Percentiles rank a stretch among this genome's conserved stretches.
Conservation (phyloP, 2,329 filamentous ascomycete genomes). For the Cadophora gregata region DNA sequence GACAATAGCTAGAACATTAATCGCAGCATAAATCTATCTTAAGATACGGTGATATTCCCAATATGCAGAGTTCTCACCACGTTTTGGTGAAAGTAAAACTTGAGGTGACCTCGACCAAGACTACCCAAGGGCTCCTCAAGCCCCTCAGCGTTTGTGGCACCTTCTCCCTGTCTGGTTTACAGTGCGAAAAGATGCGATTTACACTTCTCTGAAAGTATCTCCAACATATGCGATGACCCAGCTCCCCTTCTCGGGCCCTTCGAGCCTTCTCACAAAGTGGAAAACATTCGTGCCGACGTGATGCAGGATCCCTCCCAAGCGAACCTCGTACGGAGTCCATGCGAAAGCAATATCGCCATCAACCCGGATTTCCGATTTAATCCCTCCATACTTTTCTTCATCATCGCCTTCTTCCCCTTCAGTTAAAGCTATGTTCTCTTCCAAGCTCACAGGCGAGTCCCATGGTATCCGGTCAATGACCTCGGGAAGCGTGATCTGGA, state of each 20-base stretch:
- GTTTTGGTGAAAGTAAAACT: no score
- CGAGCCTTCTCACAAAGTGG: neutral
- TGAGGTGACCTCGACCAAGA: no score
- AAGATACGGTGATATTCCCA: no score
- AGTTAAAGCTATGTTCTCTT: constrained; percentile 1
- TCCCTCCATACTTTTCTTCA: neutral
- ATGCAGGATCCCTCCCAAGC: neutral
- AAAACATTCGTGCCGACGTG: neutral
- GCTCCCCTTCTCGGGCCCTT: neutral
- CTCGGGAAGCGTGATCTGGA: neutral
- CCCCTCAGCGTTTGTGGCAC: no score
- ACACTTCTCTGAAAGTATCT: neutral
- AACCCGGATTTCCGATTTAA: constrained; percentile 1
- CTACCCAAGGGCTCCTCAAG: no score
- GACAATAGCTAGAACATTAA: neutral
- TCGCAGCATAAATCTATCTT: no score
- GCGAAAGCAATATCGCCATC: constrained; percentile 14
- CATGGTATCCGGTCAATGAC: neutral
- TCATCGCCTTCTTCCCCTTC: constrained; percentile 2
- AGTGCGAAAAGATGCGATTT: neutral
- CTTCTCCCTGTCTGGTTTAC: neutral
- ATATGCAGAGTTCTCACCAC: no score
- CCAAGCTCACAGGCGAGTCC: neutral
- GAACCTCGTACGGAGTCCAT: constrained; percentile 15
- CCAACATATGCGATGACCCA: neutral